Evolutionary conservation across 768 basidiomycete species (phyloP), one percentile per base, ranked within the genome.

Genomic region (Mycena galericulata): DNA sequence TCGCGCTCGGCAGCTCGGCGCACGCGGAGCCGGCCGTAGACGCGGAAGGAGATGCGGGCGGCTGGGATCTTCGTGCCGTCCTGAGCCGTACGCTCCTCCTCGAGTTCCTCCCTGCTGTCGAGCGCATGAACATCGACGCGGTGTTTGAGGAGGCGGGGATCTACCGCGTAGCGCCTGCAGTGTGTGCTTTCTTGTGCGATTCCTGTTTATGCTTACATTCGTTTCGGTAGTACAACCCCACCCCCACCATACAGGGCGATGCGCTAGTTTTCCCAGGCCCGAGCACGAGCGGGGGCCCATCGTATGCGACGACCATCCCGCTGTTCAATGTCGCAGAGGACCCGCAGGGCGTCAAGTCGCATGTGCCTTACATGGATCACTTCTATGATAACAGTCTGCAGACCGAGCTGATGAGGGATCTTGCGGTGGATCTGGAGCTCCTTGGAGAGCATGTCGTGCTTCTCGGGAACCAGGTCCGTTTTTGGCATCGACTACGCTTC

Each of bases 361-460:
- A 87, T 76, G 83, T 92, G 2, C 90, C 90, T 18, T 83, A 89
- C 69, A 90, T 90, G 89, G 88, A 89, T 61, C 86, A 89, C 69
- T 92, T 90, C 76, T 90, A 90, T 71, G 87, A 92, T 68, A 92
- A 92, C 69, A 89, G 88, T 67, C 73, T 90, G 61, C 90, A 92
- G 75, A 89, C 88, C 5, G 88, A 87, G 12, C 75, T 90, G 46
- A 90, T 92, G 90, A 82, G 87, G 7, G 89, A 90, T 68, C 77
- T 90, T 36, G 90, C 87, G 0, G 82, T 89, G 26, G 90, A 92
- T 72, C 67, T 90, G 29, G 89, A 90, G 75, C 63, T 90, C 12
- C 76, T 91, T 12, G 83, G 86, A 7, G 89, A 90, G 72, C 90
- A 92, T 75, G 79, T 91, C 32, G 89, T 92, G 6, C 73, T 92